A percentile compares a stretch with the other conserved stretches of the same genome.
Conservation (phyloP, 352 stramenopile genomes). For the Globisporangium camurandrum region DNA sequence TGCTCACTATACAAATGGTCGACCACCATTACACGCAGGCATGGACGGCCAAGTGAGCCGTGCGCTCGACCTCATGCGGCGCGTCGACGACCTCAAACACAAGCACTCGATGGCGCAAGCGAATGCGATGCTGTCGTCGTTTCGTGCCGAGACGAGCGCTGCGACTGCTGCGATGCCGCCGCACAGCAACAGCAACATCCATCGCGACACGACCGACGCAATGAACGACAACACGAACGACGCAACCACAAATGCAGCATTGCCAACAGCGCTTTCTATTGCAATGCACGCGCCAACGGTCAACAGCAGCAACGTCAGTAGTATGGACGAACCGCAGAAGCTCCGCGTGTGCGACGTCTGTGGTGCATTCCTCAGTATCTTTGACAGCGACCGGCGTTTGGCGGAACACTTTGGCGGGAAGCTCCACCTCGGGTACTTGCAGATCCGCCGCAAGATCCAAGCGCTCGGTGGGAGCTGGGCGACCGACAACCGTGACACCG, state of each 20-base stretch:
- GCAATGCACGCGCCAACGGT: too few species aligned
- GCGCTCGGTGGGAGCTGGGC: slow-evolving; percentile 66
- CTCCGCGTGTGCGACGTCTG: slow-evolving; percentile 89
- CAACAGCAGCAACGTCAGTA: too few species aligned
- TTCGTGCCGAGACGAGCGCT: slow-evolving; percentile 18
- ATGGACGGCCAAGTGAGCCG: slow-evolving; percentile 50
- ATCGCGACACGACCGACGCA: not conserved
- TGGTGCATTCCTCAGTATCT: slow-evolving; percentile 88
- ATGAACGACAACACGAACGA: not conserved
- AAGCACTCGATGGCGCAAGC: slow-evolving; percentile 39
- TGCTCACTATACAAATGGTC: too few species aligned
- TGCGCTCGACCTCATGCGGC: slow-evolving; percentile 52
- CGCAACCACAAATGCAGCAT: not conserved
- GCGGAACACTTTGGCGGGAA: slow-evolving; percentile 90
- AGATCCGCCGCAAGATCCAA: slow-evolving; percentile 82
- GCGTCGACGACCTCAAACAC: slow-evolving; percentile 56
- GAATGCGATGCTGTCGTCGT: slow-evolving; percentile 31
- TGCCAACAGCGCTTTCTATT: not conserved
- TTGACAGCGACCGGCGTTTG: slow-evolving; percentile 85
- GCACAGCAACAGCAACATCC: too few species aligned
- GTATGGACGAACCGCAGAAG: slow-evolving; percentile 39
- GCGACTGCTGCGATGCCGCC: not conserved
- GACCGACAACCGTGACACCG: too few species aligned
- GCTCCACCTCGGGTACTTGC: slow-evolving; percentile 85
- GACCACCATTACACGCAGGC: too few species aligned